Evolutionary conservation across 2,329 filamentous ascomycete species (phyloP), one percentile per base, ranked within the genome.

Genomic region (Rachicladosporium sp.): DNA sequence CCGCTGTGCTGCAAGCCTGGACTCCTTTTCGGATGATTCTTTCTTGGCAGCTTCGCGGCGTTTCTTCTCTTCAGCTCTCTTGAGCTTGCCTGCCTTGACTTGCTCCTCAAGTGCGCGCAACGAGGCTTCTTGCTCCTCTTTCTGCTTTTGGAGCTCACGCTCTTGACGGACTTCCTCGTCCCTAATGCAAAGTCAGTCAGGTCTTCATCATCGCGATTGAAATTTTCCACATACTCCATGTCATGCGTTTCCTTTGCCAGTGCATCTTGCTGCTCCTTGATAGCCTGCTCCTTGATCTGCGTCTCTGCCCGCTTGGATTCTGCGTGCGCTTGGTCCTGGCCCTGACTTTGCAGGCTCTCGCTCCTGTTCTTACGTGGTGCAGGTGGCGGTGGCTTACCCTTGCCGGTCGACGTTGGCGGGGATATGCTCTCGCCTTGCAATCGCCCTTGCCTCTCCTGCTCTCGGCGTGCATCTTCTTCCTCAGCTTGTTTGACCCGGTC

Each of bases 61-160:
- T 46, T 80, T 84, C 69, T 93, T 95, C 65, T 95, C 91, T 60
- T 98, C 91, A 50, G 93, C 83, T 63, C 94, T 96, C 70, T 86
- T 89, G 38, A 96, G 66, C 67, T 96, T 98, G 53, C 88, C 86
- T 57, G 88, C 84, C 46, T 80, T 80, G 38, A 96, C 87, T 61
- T 95, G 87, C 58, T 96, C 87, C 62, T 98, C 88, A 6, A 98
- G 74, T 10, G 86, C 87, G 57, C 79, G 85, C 15, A 96, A 73
- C 37, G 88, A 85, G 46, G 83, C 82, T 51, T 82, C 78, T 31
- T 88, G 79, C 38, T 82, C 86, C 53, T 87, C 76, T 39, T 81
- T 81, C 62, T 95, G 87, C 49, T 73, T 77, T 27, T 75, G 77
- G 40, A 94, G 72, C 44, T 93, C 87, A 21, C 82, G 77, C 59